phyloP scores from a whole-genome alignment of 371 early-diverging fungal species.

The Umbelopsis sp. region DNA sequence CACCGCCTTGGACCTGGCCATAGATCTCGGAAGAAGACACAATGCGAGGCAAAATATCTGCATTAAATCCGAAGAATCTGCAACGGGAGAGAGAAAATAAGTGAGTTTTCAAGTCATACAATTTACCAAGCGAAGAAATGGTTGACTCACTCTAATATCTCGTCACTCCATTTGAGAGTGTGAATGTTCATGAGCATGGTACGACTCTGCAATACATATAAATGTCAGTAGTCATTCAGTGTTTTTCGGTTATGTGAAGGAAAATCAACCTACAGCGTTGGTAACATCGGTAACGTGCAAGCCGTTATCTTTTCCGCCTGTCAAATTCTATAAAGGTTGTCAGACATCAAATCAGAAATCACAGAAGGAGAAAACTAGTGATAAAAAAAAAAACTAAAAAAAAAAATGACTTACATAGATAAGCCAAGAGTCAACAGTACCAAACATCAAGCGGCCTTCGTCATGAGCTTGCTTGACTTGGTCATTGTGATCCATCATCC shows the following conservation, averaged over 20 bases:
- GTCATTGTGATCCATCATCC: slow-evolving; percentile 85
- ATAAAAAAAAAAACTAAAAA: neutral
- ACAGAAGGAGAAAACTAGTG: neutral
- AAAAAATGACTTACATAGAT: slow-evolving; percentile 66
- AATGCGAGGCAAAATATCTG: slow-evolving; percentile 73
- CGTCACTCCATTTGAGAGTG: slow-evolving; percentile 79
- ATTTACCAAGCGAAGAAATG: neutral
- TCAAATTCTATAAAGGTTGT: slow-evolving; percentile 67
- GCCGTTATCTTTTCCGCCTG: slow-evolving; percentile 74
- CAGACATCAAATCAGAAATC: slow-evolving; percentile 15
- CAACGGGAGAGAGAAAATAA: neutral
- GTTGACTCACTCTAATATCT: slow-evolving; percentile 58
- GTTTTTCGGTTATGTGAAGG: neutral
- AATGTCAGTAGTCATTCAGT: neutral
- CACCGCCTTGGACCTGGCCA: slow-evolving; percentile 61
- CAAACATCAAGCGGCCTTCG: slow-evolving; percentile 59
- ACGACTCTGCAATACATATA: slow-evolving; percentile 48
- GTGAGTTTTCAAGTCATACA: neutral
- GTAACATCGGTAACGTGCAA: slow-evolving; percentile 89
- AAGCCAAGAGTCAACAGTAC: slow-evolving; percentile 94
- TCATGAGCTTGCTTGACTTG: slow-evolving; percentile 55
- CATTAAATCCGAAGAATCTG: slow-evolving; percentile 73
- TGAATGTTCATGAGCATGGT: slow-evolving; percentile 92
- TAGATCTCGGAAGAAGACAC: slow-evolving; percentile 82
- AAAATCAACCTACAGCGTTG: slow-evolving; percentile 62